Base-by-base conservation (phyloP, 495 filamentous ascomycete genomes). In the Penicillium nucicola region DNA sequence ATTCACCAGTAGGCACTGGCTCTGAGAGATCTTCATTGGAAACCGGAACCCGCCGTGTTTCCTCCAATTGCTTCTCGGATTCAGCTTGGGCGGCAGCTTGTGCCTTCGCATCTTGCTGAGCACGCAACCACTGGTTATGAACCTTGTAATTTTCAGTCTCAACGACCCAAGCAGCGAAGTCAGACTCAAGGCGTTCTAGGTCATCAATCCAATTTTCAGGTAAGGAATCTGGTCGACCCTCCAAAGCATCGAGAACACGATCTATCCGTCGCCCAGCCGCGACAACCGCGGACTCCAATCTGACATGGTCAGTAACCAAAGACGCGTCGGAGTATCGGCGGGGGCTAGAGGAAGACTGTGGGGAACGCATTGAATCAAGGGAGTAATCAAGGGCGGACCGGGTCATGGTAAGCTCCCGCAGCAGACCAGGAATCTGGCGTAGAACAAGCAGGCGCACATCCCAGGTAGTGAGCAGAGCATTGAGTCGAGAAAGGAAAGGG, bases 161-260 rank as follows among this genome's bases (percentile, higher is more conserved):
- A 14, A 82, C 79, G 12, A 82, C 83, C 95, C 93, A 97, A 12
- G 80, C 72, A 7, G 82, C 79, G 68, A 91, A 96, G n/a, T 86
- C 80, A 10, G 80, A 75, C 59, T 98, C 95, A 12, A 96, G 68
- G 0, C 67, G 64, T 62, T 97, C 95, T 58, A 97, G 80, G 6
- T 84, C 76, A 48, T 92, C 89, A 39, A 97, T 81, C 95, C 95
- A 98, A 15, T 69, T 59, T 28, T 95, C 89, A 0, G 93, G 93
- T 9, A 98, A 64, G 3, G 86, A 86, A 56, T 98, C 93, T 45
- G 85, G 75, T 20, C 83, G 77, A 5, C 89, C 90, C 62, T 96
- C 93, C 9, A 97, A 70, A 9, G 81, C 74, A 58, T 97, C 92
- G 6, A 97, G 77, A 78, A 95, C 88, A 11, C 70, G 77, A 64